These are phyloP conservation scores for Pseudohalonectria lignicola DNA, from an alignment of 2,329 filamentous ascomycete species.

Conservation along the genomic window DNA sequence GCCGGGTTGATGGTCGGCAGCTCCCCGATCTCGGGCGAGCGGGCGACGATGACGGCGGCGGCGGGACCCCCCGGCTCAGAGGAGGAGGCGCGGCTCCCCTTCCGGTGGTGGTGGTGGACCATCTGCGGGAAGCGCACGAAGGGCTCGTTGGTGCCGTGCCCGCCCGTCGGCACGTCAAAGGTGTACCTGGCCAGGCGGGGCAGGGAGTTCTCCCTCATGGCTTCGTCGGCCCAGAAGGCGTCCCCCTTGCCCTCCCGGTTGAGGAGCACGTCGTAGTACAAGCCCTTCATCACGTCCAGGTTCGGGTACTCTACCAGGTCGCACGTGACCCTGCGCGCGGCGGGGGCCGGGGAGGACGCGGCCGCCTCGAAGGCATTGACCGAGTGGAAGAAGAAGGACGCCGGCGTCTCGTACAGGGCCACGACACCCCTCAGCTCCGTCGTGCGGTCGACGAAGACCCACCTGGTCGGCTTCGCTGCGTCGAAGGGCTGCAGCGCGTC, in stretches of 20 bases:
- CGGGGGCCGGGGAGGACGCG: neutral
- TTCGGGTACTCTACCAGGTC: conserved; percentile 57
- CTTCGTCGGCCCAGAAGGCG: conserved; percentile 29
- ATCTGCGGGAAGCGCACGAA: neutral
- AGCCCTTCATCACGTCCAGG: conserved; percentile 50
- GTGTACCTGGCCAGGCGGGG: conserved; percentile 31
- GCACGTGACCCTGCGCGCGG: conserved; percentile 33
- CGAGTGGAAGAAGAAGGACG: conserved; percentile 71
- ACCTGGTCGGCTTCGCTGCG: conserved; percentile 41
- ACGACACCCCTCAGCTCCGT: conserved; percentile 49
- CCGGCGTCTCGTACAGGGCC: conserved; percentile 53
- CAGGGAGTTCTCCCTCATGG: conserved; percentile 22
- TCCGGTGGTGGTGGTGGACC: neutral
- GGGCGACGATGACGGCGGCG: no score
- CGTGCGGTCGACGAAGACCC: conserved; percentile 65
- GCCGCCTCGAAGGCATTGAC: conserved; percentile 60
- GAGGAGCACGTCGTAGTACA: conserved; percentile 61
- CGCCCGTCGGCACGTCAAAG: conserved; percentile 22
- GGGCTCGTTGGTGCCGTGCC: neutral
- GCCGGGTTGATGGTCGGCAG: conserved; percentile 55
- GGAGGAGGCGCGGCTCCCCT: neutral
- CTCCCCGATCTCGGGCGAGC: conserved; percentile 45
- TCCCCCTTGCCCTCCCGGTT: conserved; percentile 34
- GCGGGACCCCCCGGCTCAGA: no score
- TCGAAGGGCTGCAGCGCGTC: conserved; percentile 59